Conservation (phyloP, 73 alveolate species). For the Tetrahymena malaccensis region DNA sequence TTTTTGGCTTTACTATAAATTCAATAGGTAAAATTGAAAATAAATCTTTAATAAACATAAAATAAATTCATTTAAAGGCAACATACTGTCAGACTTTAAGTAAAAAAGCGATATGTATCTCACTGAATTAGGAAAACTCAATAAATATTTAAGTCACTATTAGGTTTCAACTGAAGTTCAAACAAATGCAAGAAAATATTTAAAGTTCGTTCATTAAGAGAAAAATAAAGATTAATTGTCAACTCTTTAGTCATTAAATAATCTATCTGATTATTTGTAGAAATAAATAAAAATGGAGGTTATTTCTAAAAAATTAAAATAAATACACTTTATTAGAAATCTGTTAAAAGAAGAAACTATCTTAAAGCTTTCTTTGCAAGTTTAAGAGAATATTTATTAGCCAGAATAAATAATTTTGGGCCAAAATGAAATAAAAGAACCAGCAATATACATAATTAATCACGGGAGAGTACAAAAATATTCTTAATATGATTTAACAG, state of each 20-base stretch:
- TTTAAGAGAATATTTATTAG: neutral
- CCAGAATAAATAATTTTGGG: neutral
- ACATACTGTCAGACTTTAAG: neutral
- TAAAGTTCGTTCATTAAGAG: neutral
- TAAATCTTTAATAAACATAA: neutral
- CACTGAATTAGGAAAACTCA: neutral
- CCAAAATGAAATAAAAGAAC: neutral
- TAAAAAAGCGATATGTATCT: neutral
- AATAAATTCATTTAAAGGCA: neutral
- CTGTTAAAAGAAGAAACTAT: neutral
- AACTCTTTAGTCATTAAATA: neutral
- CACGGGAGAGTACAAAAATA: neutral
- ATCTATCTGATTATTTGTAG: neutral
- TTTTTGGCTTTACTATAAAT: neutral
- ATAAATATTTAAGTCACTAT: neutral
- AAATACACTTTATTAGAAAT: neutral
- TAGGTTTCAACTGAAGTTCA: neutral
- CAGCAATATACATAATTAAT: neutral
- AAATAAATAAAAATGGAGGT: neutral
- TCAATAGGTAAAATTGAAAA: neutral
- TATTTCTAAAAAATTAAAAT: neutral
- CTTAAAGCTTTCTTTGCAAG: neutral
- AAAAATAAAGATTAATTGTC: neutral
- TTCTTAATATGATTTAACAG: neutral
- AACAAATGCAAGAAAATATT: neutral